Evolutionary conservation across 371 early-diverging fungal genomes (phyloP).

Genomic region (Mortierella sp.): DNA sequence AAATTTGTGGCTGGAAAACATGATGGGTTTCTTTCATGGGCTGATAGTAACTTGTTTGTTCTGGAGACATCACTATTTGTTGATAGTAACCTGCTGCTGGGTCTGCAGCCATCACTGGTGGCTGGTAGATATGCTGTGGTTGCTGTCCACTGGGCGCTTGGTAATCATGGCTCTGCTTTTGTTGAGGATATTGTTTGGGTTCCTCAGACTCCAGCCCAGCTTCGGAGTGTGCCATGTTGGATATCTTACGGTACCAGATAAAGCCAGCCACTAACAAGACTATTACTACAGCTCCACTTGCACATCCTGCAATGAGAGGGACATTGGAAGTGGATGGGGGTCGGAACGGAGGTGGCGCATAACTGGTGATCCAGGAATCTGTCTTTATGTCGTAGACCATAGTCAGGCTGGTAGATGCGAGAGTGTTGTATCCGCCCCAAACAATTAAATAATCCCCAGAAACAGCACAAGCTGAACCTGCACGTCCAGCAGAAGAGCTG

Average conservation of each 20-base stretch:
- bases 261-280: background rate
- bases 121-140: too few species aligned
- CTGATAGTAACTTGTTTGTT: too few species aligned
- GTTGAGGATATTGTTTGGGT: background rate
- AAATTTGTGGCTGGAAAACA: too few species aligned
- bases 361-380: background rate
- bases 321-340: background rate
- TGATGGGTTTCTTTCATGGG: too few species aligned
- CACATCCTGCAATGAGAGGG: background rate
- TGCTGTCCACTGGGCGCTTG: too few species aligned
- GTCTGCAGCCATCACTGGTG: too few species aligned
- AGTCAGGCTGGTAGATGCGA: background rate
- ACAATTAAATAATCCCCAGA: constrained; percentile 24
- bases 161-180: too few species aligned
- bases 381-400: constrained; percentile 1
- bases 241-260: background rate
- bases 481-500: constrained; percentile 6
- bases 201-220: background rate
- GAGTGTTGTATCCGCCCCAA: constrained; percentile 24
- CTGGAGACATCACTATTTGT: too few species aligned
- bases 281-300: background rate
- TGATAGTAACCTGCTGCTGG: too few species aligned
- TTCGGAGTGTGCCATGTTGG: background rate
- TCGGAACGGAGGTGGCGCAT: background rate
- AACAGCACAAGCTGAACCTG: constrained; percentile 18